Percentiles rank a stretch among this genome's conserved stretches.
Conservation (phyloP, 116 monocot species). For the Papilionanthe hybrid region DNA sequence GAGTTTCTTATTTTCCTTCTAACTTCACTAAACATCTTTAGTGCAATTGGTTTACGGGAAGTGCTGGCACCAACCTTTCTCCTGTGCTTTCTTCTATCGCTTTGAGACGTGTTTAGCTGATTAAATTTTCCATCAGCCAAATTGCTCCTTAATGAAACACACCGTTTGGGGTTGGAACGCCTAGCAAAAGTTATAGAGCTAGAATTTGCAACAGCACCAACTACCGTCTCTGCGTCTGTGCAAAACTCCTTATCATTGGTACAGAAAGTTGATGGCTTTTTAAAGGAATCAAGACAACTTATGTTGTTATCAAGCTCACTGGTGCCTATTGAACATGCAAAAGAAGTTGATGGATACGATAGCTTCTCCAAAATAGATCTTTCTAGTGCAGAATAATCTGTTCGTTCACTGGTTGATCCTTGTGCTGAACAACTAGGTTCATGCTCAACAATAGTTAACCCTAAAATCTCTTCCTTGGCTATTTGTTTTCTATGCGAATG, state of each 20-base stretch:
- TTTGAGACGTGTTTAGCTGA: constrained; percentile 24
- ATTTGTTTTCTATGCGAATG: constrained; percentile 8
- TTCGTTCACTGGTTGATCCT: constrained; percentile 4
- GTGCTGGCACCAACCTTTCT: constrained; percentile 11
- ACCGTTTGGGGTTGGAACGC: constrained; percentile 71
- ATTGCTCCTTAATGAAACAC: constrained; percentile 37
- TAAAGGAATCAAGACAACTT: constrained; percentile 12
- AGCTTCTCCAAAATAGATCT: constrained; percentile 10
- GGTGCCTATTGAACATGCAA: not conserved
- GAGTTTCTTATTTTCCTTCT: constrained; percentile 53
- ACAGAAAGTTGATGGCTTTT: constrained; percentile 8
- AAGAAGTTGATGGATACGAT: not conserved
- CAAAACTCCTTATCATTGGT: constrained; percentile 11
- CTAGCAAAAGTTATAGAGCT: constrained; percentile 26
- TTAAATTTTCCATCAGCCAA: constrained; percentile 18
- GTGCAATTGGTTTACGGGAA: constrained; percentile 8
- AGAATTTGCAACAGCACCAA: constrained; percentile 16
- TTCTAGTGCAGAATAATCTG: constrained; percentile 6
- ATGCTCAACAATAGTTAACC: not conserved
- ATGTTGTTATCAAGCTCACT: not conserved
- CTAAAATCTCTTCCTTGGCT: not conserved
- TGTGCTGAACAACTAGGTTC: not conserved
- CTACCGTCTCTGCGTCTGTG: constrained; percentile 11
- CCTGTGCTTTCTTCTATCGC: constrained; percentile 26
- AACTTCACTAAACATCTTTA: constrained; percentile 22